Percentiles rank a stretch among this genome's conserved stretches.
phyloP scores from a whole-genome alignment of 805 yeast species.

The Starmera quercuum region DNA sequence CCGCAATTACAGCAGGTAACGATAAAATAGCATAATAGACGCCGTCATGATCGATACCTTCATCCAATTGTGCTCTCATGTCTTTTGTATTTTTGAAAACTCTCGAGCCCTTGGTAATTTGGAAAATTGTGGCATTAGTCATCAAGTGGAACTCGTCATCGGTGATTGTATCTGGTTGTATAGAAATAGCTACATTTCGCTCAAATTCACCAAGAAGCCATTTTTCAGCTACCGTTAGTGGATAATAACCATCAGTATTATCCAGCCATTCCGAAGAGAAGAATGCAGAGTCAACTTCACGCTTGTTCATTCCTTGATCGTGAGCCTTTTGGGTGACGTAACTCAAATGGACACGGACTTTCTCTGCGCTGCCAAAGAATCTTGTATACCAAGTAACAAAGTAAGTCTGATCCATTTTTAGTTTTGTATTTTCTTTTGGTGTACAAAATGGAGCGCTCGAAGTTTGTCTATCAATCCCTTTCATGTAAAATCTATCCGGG shows the following conservation, averaged over 20 bases:
- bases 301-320: constrained; percentile 51
- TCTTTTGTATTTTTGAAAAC: constrained; percentile 36
- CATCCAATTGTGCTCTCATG: constrained; percentile 33
- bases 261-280: constrained; percentile 68
- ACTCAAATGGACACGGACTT: constrained; percentile 61
- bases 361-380: constrained; percentile 48
- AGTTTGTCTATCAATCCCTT: constrained; percentile 50
- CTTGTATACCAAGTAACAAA: constrained; percentile 78
- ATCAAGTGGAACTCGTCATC: constrained; percentile 61
- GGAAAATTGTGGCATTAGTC: constrained; percentile 44
- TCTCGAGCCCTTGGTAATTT: constrained; percentile 29
- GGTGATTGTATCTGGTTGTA: constrained; percentile 62
- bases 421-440: constrained; percentile 54
- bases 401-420: constrained; percentile 56
- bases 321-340: constrained; percentile 47
- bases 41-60: constrained; percentile 36
- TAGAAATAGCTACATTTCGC: constrained; percentile 52
- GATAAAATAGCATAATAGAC: constrained; percentile 58
- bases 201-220: constrained; percentile 55
- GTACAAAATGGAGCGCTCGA: constrained; percentile 79
- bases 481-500: constrained; percentile 62
- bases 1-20: constrained; percentile 57
- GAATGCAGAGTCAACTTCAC: constrained; percentile 40
- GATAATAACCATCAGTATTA: constrained; percentile 52
- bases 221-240: constrained; percentile 50